phyloP scores from a whole-genome alignment of 2,329 filamentous ascomycete genomes.

The Clonostachys solani region DNA sequence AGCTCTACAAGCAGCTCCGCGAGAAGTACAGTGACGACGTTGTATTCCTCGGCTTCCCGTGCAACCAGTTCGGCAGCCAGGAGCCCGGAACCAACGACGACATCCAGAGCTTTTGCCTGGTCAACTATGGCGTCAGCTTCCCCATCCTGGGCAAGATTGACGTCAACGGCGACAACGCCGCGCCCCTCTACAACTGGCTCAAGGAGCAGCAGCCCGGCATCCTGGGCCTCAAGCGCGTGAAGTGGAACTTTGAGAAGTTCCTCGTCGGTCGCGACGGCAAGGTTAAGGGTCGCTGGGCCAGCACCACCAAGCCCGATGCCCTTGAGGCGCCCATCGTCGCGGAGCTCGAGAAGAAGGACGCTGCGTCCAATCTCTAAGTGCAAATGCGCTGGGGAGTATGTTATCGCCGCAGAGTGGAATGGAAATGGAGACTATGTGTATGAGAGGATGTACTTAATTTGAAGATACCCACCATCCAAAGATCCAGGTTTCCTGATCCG shows the following conservation, averaged over 20 bases:
- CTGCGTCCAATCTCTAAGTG: too few relatives aligned
- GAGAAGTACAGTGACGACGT: slow-evolving; percentile 71
- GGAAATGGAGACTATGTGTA: too few relatives aligned
- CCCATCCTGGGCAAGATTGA: slow-evolving; percentile 89
- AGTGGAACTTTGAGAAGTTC: slow-evolving; percentile 99
- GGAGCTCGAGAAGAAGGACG: slow-evolving; percentile 56
- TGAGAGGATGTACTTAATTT: too few relatives aligned
- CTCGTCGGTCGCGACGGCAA: slow-evolving; percentile 80
- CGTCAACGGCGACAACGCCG: slow-evolving; percentile 82
- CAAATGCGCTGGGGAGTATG: too few relatives aligned
- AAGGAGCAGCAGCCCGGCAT: slow-evolving; percentile 73
- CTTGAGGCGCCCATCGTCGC: slow-evolving; percentile 73
- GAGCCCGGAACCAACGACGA: slow-evolving; percentile 81
- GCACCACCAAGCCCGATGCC: slow-evolving; percentile 78
- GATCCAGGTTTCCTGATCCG: too few relatives aligned
- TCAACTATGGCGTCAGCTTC: slow-evolving; percentile 91
- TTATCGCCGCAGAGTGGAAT: too few relatives aligned
- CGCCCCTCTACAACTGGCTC: slow-evolving; percentile 75
- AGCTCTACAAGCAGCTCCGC: slow-evolving; percentile 76
- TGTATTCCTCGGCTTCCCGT: slow-evolving; percentile 89
- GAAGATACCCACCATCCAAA: too few relatives aligned
- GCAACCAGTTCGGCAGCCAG: slow-evolving; percentile 94
- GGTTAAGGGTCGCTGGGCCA: slow-evolving; percentile 84
- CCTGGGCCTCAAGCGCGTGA: slow-evolving; percentile 83
- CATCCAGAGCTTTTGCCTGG: slow-evolving; percentile 79